phyloP scores from a whole-genome alignment of 2,329 filamentous ascomycete species.

The Fusarium subtropicale region DNA sequence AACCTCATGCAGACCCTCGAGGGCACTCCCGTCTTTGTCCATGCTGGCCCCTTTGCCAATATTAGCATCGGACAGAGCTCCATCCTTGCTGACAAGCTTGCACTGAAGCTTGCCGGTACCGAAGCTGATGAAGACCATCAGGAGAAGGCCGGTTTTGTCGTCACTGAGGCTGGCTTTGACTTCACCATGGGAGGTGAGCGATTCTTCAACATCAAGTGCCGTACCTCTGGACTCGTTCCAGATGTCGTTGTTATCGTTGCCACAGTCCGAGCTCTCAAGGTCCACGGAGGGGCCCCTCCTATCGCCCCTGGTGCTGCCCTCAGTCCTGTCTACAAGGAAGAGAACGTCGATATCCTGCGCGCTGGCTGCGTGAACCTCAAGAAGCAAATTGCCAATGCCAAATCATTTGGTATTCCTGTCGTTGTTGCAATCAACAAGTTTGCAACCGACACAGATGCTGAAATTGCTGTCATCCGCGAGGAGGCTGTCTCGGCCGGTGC shows the following conservation, averaged over 20 bases:
- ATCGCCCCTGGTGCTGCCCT: conserved; percentile 88
- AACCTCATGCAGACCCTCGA: conserved; percentile 99
- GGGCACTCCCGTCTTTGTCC: conserved; percentile 96
- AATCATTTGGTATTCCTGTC: conserved; percentile 88
- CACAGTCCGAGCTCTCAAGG: conserved; percentile 94
- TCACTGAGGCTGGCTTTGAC: conserved; percentile 98
- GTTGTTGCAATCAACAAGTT: conserved; percentile 99
- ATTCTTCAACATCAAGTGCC: conserved; percentile 99
- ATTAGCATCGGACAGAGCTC: conserved; percentile 98
- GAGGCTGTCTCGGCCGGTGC: conserved; percentile 92
- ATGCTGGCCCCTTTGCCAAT: conserved; percentile 97
- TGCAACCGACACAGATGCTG: conserved; percentile 90
- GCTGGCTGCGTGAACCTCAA: conserved; percentile 92
- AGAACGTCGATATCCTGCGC: conserved; percentile 92
- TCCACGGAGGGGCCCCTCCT: conserved; percentile 95
- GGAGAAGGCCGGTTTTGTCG: conserved; percentile 88
- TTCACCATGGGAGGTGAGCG: conserved; percentile 99
- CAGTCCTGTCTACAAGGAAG: conserved; percentile 88
- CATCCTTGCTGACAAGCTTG: conserved; percentile 93
- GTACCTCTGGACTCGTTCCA: conserved; percentile 89
- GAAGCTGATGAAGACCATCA: conserved; percentile 89
- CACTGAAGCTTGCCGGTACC: conserved; percentile 93
- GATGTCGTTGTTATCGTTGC: conserved; percentile 96
- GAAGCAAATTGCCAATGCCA: conserved; percentile 95
- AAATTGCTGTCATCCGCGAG: conserved; percentile 88